Evolutionary conservation across 2,329 filamentous ascomycete genomes (phyloP).

Genomic region (Calonectria hawksworthii): DNA sequence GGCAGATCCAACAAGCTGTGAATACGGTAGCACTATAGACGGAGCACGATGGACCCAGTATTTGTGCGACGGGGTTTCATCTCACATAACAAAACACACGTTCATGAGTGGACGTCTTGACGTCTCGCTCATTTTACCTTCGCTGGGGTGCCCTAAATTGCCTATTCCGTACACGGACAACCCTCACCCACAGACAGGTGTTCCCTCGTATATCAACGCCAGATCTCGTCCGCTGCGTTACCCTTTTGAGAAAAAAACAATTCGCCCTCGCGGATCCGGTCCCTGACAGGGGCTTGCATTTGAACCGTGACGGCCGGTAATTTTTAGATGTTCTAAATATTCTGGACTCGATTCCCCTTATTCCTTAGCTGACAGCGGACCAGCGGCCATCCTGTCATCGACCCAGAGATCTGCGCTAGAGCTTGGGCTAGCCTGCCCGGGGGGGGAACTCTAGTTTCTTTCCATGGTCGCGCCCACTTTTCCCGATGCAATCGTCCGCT

Average conservation of each 20-base stretch:
- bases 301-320: too few species aligned
- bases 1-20: slow-evolving; percentile 31
- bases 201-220: neutral
- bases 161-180: slow-evolving; percentile 17
- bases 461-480: slow-evolving; percentile 11
- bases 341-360: slow-evolving; percentile 5
- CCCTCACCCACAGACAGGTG: neutral
- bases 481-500: slow-evolving; percentile 2
- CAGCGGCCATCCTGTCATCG: slow-evolving; percentile 14
- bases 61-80: slow-evolving; percentile 25
- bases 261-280: neutral
- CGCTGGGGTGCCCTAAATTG: slow-evolving; percentile 10
- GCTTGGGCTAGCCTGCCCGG: slow-evolving; percentile 15
- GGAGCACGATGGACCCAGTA: slow-evolving; percentile 9
- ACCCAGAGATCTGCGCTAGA: slow-evolving; percentile 30
- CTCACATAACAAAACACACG: neutral
- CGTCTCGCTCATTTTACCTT: slow-evolving; percentile 10
- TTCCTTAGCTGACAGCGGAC: slow-evolving; percentile 6
- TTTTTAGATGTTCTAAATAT: neutral
- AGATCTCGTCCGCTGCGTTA: neutral
- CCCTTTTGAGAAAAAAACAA: neutral
- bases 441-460: slow-evolving; percentile 23
- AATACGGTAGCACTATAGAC: slow-evolving; percentile 4
- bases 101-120: neutral
- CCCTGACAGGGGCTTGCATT: too few species aligned